phyloP scores from a whole-genome alignment of 306 rosid genomes.

The Leucaena leucocephala region DNA sequence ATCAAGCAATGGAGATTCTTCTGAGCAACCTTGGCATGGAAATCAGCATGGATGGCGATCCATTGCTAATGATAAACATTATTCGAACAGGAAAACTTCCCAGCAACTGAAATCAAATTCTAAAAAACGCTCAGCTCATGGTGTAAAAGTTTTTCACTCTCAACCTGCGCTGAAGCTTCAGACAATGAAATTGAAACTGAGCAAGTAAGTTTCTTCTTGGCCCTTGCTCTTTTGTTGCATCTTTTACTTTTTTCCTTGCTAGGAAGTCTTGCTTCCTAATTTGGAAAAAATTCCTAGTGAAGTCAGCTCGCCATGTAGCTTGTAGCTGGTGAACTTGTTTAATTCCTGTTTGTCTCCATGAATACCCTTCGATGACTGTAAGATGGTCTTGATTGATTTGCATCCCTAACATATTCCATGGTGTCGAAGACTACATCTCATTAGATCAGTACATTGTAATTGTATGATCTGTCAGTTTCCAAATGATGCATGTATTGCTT shows the following conservation, averaged over 20 bases:
- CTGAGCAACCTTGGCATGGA: constrained; percentile 76
- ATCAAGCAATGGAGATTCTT: constrained; percentile 58
- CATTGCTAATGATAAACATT: constrained; percentile 88
- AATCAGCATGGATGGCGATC: constrained; percentile 86
- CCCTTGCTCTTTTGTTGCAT: constrained; percentile 4
- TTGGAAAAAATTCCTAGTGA: not conserved
- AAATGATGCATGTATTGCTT: not conserved
- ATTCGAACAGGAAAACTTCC: constrained; percentile 85
- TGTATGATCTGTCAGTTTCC: constrained; percentile 18
- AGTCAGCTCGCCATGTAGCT: not conserved
- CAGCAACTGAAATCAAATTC: constrained; percentile 94
- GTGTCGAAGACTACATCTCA: too few species aligned
- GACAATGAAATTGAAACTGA: constrained; percentile 90
- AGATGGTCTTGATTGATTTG: too few species aligned
- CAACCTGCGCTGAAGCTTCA: constrained; percentile 90
- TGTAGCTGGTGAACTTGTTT: constrained; percentile 22
- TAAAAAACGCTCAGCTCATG: constrained; percentile 85
- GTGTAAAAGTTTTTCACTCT: constrained; percentile 89
- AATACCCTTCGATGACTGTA: not conserved
- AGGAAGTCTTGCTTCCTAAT: constrained; percentile 5
- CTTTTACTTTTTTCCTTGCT: not conserved
- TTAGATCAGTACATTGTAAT: constrained; percentile 9
- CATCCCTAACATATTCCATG: too few species aligned
- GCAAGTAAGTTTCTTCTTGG: constrained; percentile 67
- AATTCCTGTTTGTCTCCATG: constrained; percentile 29